Conservation (phyloP, 805 yeast genomes). For the Monosporozyma solicola region DNA sequence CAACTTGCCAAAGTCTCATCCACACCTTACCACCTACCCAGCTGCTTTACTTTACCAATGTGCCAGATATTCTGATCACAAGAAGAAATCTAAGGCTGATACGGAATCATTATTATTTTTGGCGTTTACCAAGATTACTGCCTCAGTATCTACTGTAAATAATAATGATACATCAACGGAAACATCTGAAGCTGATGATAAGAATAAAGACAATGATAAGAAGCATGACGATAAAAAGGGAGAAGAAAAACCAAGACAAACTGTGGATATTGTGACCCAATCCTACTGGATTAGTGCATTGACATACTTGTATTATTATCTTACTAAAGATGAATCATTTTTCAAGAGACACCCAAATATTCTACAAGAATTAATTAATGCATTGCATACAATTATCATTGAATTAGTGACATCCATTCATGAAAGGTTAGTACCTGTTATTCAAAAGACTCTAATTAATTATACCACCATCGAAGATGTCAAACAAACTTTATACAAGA, state of each 20-base stretch:
- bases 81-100: conserved; percentile 41
- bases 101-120: conserved; percentile 53
- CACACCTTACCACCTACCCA: conserved; percentile 42
- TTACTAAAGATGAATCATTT: conserved; percentile 56
- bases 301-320: conserved; percentile 68
- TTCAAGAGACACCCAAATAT: conserved; percentile 47
- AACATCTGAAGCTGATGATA: not conserved
- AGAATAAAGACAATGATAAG: not conserved
- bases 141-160: conserved; percentile 36
- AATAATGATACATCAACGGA: conserved; percentile 4
- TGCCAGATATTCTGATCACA: conserved; percentile 55
- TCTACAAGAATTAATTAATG: conserved; percentile 48
- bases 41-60: conserved; percentile 65
- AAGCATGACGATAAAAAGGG: not conserved
- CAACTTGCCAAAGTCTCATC: conserved; percentile 46
- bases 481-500: conserved; percentile 65
- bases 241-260: conserved; percentile 1
- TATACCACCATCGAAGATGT: conserved; percentile 80
- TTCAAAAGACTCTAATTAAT: conserved; percentile 62
- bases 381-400: conserved; percentile 53
- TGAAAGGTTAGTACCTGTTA: conserved; percentile 44
- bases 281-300: conserved; percentile 86
- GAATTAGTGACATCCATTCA: conserved; percentile 60
- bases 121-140: conserved; percentile 51
- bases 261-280: conserved; percentile 57